Evolutionary conservation across 768 basidiomycete species (phyloP).

Genomic region (Paxillus involutus): DNA sequence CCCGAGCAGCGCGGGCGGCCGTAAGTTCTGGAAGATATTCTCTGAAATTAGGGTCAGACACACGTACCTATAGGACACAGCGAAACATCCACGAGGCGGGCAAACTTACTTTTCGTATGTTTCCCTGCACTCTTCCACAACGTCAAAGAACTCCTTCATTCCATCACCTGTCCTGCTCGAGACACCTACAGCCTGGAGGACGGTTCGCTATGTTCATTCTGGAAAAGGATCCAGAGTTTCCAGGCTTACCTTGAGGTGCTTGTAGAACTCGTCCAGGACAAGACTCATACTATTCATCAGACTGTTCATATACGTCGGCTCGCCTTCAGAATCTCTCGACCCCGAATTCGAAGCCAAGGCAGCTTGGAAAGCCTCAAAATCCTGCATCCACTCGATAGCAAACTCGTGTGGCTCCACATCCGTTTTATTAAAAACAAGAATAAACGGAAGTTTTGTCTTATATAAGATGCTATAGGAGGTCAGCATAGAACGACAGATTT

Average conservation of each 20-base stretch:
- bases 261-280: slow-evolving; percentile 97
- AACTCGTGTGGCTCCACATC: slow-evolving; percentile 90
- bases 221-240: background rate
- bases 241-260: slow-evolving; percentile 77
- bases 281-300: slow-evolving; percentile 99
- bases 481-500: background rate
- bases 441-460: slow-evolving; percentile 96
- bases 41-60: slow-evolving; percentile 39
- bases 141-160: slow-evolving; percentile 87
- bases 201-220: background rate
- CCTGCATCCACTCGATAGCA: slow-evolving; percentile 97
- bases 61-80: slow-evolving; percentile 1
- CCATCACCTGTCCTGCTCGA: slow-evolving; percentile 96
- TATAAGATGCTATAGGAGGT: slow-evolving; percentile 74
- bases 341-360: slow-evolving; percentile 75
- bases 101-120: slow-evolving; percentile 82
- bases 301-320: slow-evolving; percentile 97
- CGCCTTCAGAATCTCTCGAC: slow-evolving; percentile 76
- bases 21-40: slow-evolving; percentile 92
- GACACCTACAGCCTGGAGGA: slow-evolving; percentile 83
- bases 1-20: slow-evolving; percentile 61
- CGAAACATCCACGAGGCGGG: slow-evolving; percentile 1
- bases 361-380: slow-evolving; percentile 93
- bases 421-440: slow-evolving; percentile 98
- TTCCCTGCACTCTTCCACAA: slow-evolving; percentile 81